phyloP scores from a whole-genome alignment of 2,329 filamentous ascomycete species.

The Aspergillus sp. region DNA sequence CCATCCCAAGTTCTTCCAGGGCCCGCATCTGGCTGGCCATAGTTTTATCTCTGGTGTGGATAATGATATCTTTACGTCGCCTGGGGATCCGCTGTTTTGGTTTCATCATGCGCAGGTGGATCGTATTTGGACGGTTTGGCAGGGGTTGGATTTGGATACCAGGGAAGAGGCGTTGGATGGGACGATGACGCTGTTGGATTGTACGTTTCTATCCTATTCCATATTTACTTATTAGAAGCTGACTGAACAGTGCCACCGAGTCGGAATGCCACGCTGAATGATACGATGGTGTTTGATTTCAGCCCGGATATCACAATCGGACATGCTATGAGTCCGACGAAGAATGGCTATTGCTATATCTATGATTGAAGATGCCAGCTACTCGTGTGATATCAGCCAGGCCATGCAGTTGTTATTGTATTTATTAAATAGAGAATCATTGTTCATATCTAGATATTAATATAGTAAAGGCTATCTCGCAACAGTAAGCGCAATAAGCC shows the following conservation, averaged over 20 bases:
- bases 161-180: neutral
- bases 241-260: neutral
- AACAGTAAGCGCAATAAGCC: neutral
- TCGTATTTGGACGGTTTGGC: neutral
- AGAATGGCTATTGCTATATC: neutral
- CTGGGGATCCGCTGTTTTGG: neutral
- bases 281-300: neutral
- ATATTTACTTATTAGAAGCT: neutral
- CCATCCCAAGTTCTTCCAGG: neutral
- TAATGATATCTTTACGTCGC: neutral
- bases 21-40: neutral
- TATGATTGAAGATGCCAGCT: neutral
- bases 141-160: neutral
- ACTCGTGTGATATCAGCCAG: no score
- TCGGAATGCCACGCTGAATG: neutral
- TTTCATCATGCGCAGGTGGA: neutral
- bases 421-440: no score
- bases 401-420: no score
- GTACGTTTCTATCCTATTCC: neutral
- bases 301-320: neutral
- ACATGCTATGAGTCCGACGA: neutral
- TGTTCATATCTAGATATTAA: neutral
- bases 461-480: neutral
- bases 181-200: neutral
- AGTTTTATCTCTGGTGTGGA: neutral